Percentiles rank a stretch among this genome's conserved stretches.
phyloP scores from a whole-genome alignment of 2,329 filamentous ascomycete species.

The Curvularia hawaiiensis region DNA sequence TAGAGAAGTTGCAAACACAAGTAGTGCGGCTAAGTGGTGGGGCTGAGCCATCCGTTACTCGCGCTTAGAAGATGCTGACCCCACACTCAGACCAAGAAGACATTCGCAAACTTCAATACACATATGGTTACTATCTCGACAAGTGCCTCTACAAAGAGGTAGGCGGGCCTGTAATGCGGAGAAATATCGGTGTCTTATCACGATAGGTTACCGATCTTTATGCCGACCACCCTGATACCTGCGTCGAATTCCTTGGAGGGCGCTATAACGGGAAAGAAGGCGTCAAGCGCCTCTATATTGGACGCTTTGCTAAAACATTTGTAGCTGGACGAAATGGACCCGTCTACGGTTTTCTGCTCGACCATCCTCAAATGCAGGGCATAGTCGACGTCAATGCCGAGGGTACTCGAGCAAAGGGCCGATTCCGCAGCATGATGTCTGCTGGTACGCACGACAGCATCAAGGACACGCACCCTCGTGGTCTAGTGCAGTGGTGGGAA shows the following conservation, averaged over 20 bases:
- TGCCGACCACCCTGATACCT: conserved; percentile 59
- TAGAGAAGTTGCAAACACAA: conserved; percentile 36
- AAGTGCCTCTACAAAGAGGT: conserved; percentile 64
- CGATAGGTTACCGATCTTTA: conserved; percentile 51
- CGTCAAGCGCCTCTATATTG: conserved; percentile 58
- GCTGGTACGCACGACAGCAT: conserved; percentile 60
- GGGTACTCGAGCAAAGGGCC: conserved; percentile 56
- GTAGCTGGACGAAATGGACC: conserved; percentile 62
- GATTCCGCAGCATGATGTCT: conserved; percentile 62
- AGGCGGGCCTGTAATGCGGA: not conserved
- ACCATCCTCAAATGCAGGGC: conserved; percentile 64
- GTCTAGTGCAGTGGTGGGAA: conserved; percentile 63
- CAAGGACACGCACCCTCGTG: conserved; percentile 57
- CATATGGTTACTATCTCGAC: conserved; percentile 65
- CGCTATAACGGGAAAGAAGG: conserved; percentile 59
- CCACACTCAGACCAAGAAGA: conserved; percentile 56
- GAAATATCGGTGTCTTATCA: conserved; percentile 9
- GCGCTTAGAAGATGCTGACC: conserved; percentile 15
- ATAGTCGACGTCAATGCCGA: conserved; percentile 58
- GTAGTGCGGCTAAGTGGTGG: conserved; percentile 37
- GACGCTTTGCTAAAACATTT: conserved; percentile 58
- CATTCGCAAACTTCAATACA: conserved; percentile 61
- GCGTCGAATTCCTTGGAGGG: conserved; percentile 62
- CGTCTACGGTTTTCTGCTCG: conserved; percentile 61
- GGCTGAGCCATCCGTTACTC: conserved; percentile 5